Evolutionary conservation across 2,329 filamentous ascomycete species (phyloP), one percentile per base, ranked within the genome.

Genomic region (Erysiphe pulchra): DNA sequence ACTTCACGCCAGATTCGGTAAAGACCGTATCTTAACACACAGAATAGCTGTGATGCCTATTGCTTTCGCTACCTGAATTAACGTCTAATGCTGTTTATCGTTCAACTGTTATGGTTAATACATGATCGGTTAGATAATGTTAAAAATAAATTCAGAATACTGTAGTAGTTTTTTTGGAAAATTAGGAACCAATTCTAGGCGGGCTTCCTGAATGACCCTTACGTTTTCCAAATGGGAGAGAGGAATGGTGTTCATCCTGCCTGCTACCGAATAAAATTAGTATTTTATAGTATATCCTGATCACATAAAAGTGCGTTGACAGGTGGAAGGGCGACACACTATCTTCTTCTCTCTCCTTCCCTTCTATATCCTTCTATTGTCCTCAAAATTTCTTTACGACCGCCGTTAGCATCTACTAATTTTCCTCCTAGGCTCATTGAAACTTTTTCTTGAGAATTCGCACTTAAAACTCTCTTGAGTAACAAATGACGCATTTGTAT

Each of bases 401-500:
- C 84, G 5, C 77, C 77, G 39, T 65, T 63, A 4, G 84, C 83
- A 62, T 94, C 82, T 44, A 95, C 77, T 56, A 79, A 71, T 59
- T 84, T 85, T 20, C 81, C 82, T 5, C 72, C 75, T 71, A 95
- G 80, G 56, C 81, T 90, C 90, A 98, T 95, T 50, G 77, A 86
- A 12, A 95, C 80, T 63, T 92, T 93, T 60, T 87, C 76, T 50
- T 74, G 73, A 2, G 80, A 77, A 56, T 84, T 80, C 9, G 82
- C 84, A 52, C 71, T 73, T 47, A 98, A 65, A 20, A 98, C 67
- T 47, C 82, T 69, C 62, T 85, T 86, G 44, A 94, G 67, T 16
- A 98, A 69, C n/a, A 98, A 64, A 62, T 94, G 81, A 43, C 85
- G 76, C 86, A 98, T 98, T 50, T 87, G 71, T 52, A 95, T 72